These are phyloP conservation scores for Curvularia sp. DNA, from an alignment of 2,329 filamentous ascomycete genomes.

Conservation along the genomic window DNA sequence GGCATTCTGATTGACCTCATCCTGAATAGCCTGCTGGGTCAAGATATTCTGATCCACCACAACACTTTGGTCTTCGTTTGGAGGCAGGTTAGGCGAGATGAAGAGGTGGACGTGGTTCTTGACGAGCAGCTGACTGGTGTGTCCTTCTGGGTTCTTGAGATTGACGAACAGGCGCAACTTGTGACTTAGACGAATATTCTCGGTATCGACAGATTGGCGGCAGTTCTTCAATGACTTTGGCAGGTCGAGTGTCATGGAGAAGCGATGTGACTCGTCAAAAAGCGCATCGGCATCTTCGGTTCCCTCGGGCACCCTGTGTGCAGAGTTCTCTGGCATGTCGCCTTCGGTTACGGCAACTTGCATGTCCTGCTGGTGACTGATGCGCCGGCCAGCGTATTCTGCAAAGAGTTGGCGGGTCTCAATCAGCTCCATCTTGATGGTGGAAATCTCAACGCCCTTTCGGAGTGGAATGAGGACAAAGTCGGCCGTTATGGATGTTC, in stretches of 20 bases:
- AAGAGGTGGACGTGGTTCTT: conserved; percentile 91
- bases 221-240: conserved; percentile 83
- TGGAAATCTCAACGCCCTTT: conserved; percentile 87
- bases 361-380: conserved; percentile 40
- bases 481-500: conserved; percentile 81
- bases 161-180: conserved; percentile 92
- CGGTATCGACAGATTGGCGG: conserved; percentile 86
- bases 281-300: conserved; percentile 48
- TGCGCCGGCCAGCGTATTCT: conserved; percentile 54
- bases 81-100: conserved; percentile 90
- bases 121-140: conserved; percentile 90
- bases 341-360: conserved; percentile 45
- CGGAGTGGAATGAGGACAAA: conserved; percentile 87
- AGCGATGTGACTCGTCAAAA: conserved; percentile 65
- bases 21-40: conserved; percentile 54
- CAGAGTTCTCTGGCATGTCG: conserved; percentile 47
- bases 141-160: conserved; percentile 92
- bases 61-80: conserved; percentile 86
- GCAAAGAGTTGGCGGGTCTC: conserved; percentile 60
- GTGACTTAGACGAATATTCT: conserved; percentile 90
- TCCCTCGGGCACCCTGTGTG: conserved; percentile 36
- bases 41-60: conserved; percentile 50
- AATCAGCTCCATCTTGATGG: conserved; percentile 78
- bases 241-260: conserved; percentile 67
- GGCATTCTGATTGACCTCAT: conserved; percentile 69